Percentiles rank a stretch among this genome's conserved stretches.
Conservation (phyloP, 768 basidiomycete genomes). For the Podaxis sp. region DNA sequence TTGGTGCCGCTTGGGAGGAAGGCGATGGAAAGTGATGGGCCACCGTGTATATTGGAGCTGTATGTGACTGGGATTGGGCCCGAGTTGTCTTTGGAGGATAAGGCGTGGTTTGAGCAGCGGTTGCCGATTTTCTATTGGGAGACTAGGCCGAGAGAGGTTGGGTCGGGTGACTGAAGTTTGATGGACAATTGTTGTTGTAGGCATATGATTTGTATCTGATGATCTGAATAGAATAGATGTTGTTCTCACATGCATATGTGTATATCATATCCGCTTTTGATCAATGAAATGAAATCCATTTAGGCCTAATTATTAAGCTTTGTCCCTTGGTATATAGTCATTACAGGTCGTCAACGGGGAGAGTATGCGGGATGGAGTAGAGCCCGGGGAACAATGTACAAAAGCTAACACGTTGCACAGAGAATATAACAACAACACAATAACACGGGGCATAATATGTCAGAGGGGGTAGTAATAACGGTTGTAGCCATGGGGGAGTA, state of each 20-base stretch:
- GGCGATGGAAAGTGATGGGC: constrained; percentile 10
- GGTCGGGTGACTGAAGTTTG: background rate
- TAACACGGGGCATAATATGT: background rate
- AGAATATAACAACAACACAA: background rate
- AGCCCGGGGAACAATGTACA: background rate
- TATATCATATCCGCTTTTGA: background rate
- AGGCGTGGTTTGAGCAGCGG: constrained; percentile 15
- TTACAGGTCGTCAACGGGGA: background rate
- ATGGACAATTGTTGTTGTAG: background rate
- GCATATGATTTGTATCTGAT: background rate
- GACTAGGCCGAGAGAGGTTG: background rate
- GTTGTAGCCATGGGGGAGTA: background rate
- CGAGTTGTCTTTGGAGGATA: constrained; percentile 11
- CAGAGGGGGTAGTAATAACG: background rate
- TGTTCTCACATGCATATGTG: background rate
- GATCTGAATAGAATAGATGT: background rate
- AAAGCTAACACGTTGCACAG: background rate
- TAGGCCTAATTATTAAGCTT: background rate
- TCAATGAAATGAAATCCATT: background rate
- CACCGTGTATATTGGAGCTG: constrained; percentile 14
- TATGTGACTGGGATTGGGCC: constrained; percentile 18
- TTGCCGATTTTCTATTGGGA: constrained; percentile 16
- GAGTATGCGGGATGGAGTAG: background rate
- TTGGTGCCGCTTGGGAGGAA: constrained; percentile 4
- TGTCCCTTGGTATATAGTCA: background rate